Evolutionary conservation across 2,329 filamentous ascomycete genomes (phyloP).

Genomic region (Trichoderma aggressivum): DNA sequence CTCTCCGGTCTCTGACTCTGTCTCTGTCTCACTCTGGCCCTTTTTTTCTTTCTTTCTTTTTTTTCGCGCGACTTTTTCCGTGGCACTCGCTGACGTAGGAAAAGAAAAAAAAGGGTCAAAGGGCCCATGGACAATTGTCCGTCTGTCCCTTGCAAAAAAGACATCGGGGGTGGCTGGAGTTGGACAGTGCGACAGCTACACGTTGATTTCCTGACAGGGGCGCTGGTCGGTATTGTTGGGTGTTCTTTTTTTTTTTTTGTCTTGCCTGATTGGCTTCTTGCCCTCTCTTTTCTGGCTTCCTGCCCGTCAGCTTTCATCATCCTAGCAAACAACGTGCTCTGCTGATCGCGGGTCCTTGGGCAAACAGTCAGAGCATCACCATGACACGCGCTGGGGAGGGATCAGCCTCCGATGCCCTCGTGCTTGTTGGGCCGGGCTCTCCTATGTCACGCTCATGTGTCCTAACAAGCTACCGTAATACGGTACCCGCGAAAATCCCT

Average conservation of each 20-base stretch:
- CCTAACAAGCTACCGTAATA: background rate
- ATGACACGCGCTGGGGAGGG: background rate
- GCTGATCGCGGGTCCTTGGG: background rate
- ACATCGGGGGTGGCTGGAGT: background rate
- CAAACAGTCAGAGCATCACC: background rate
- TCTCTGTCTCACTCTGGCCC: background rate
- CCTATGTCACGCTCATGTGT: background rate
- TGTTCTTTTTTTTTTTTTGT: background rate
- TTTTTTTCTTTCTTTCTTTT: background rate
- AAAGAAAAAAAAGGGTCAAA: background rate
- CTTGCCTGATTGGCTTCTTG: background rate
- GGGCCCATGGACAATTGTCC: background rate
- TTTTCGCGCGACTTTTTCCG: background rate
- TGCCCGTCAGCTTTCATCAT: background rate
- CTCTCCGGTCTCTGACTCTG: background rate
- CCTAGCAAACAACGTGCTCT: conserved; percentile 6
- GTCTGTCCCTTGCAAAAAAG: background rate
- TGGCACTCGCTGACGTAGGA: background rate
- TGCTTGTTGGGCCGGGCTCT: background rate
- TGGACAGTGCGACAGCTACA: conserved; percentile 2
- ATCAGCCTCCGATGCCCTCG: conserved; percentile 2
- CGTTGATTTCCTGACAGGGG: background rate
- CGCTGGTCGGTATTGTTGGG: background rate
- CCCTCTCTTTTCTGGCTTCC: background rate
- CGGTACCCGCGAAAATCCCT: background rate